Evolutionary conservation across 495 filamentous ascomycete genomes (phyloP), one percentile per base, ranked within the genome.

Genomic region (Aspergillus cavernicola): DNA sequence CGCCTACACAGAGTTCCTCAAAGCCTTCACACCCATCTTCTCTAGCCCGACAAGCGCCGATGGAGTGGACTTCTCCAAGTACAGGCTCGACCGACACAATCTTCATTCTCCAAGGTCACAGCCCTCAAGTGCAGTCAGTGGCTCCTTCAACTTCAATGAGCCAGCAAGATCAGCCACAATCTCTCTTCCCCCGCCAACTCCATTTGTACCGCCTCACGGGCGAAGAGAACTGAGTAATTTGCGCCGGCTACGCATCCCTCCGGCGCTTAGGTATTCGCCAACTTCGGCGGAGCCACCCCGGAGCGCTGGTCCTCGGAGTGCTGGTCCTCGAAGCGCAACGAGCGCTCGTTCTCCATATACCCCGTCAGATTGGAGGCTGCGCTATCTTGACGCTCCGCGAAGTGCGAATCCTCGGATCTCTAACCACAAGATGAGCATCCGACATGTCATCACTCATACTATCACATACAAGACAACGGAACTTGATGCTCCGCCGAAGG

Each of bases 1-100:
- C 4, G 90, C 92, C 48, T 97, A 97, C 64, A 87, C 89, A 36
- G 89, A 97, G 59, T 97, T 97, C 64, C 82, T 97, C 49, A 89
- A 89, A 62, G 82, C 84, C 6, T 72, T 90, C 33, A 89, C 87
- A 10, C 88, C 88, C 2, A 75, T 84, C 20, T 72, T 86, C 55
- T 66, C 67, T 9, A 75, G 68, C 44, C 74, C 77, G 0, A 41
- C 52, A 11, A 71, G 66, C 29, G 68, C 70, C 1, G 69, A 62
- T 4, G 60, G 62, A 1, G 58, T 45, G 6, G 58, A 53, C 38
- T 74, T 68, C 50, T 64, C 69, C n/a, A 66, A 56, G 18, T 67
- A 70, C 43, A 35, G 37, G 2, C 45, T 68, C 38, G 62, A 72
- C 57, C 63, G 60, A 55, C 32, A 40, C 12, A 32, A 24, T 9